Base-by-base conservation (phyloP, 2,329 filamentous ascomycete genomes). In the Claviceps arundinis region DNA sequence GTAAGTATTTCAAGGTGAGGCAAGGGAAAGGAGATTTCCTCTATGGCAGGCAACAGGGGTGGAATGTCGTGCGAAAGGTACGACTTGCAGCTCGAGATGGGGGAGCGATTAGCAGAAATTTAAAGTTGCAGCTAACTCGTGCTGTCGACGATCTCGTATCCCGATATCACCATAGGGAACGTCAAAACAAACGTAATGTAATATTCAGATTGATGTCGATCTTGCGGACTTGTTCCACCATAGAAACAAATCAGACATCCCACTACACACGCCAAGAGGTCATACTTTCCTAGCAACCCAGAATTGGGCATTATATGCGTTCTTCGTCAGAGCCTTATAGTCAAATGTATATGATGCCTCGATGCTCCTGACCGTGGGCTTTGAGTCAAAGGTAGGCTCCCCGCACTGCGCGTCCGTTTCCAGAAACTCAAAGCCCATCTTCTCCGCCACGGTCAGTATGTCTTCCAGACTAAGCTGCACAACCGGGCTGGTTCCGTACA, bases 401-500 rank as follows among this genome's bases (percentile, higher is more conserved):
- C 74, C 76, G 51, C 68, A 76, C 1, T 56, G 55, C 1, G 66
- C 63, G 0, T 66, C 60, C 0, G 68, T 67, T 2, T 75, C 70
- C 13, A 73, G 57, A 50, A 79, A 77, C 52, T 69, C 64, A 50
- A 81, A 80, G 0, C 76, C 76, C 62, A 79, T 67, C 0, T 61
- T 65, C 58, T 77, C 71, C 0, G 70, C 66, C 0, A 80, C 65
- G 1, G 56, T 54, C 0, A 80, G 41, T 2, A 80, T 70, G 57
- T 81, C 78, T 37, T 79, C 73, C 2, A 81, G 59, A 1, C 72
- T 73, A 5, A 80, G 63, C 59, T 81, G 76, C 37, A 81, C 69
- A 56, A 73, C 77, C 0, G 77, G 77, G 0, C 67, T 72, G 0
- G 72, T 74, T 0, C 78, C 77, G 44, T 80, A 81, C 0, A 81